These are phyloP conservation scores for Akebia trifoliata DNA, from an alignment of 164 flowering plant species.

Conservation along the genomic window DNA sequence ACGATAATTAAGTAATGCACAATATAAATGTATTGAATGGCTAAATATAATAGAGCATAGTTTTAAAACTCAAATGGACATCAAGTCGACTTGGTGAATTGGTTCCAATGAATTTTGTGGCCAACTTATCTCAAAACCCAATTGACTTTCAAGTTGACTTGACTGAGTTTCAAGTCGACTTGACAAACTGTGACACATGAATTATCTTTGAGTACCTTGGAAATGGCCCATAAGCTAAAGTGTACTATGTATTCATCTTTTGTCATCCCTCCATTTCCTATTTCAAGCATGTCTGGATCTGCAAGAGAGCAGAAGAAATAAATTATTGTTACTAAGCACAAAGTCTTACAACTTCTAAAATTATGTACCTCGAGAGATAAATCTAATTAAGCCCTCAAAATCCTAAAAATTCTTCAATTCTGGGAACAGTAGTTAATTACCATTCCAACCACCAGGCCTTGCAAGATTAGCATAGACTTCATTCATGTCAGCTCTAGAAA, in stretches of 20 bases:
- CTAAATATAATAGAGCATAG: no score
- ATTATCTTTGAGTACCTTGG: constrained; percentile 58
- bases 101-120: no score
- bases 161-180: no score
- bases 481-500: constrained; percentile 69
- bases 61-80: no score
- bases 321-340: neutral
- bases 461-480: constrained; percentile 70
- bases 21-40: neutral
- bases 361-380: neutral
- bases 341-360: neutral
- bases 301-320: constrained; percentile 1
- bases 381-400: neutral
- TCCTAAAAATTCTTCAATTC: neutral
- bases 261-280: constrained; percentile 95
- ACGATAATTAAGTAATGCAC: neutral
- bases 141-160: no score
- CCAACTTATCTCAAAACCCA: no score
- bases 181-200: no score
- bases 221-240: constrained; percentile 86
- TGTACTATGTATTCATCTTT: constrained; percentile 69
- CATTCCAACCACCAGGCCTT: constrained; percentile 94
- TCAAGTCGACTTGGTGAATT: no score
- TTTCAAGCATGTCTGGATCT: constrained; percentile 98
- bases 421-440: constrained; percentile 23